These are phyloP conservation scores for Xylaria bambusicola DNA, from an alignment of 495 filamentous ascomycete species.

Conservation along the genomic window DNA sequence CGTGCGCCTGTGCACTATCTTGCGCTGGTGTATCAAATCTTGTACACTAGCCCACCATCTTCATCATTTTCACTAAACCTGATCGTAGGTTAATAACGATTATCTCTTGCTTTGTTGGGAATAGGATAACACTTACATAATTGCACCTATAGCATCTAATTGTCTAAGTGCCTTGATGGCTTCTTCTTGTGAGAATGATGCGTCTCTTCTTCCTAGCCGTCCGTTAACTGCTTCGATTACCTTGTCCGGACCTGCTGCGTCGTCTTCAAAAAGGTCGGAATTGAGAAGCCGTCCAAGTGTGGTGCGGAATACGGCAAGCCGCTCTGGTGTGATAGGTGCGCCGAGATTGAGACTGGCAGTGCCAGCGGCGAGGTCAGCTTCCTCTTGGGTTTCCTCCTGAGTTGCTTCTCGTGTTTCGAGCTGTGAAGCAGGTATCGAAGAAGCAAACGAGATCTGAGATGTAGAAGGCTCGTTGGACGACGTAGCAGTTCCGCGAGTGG, in stretches of 20 bases:
- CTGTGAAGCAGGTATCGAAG: conserved; percentile 48
- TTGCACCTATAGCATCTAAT: conserved; percentile 81
- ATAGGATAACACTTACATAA: conserved; percentile 73
- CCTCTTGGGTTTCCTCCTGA: conserved; percentile 37
- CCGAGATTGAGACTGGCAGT: conserved; percentile 42
- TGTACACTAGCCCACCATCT: conserved; percentile 47
- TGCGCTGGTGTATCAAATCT: no score
- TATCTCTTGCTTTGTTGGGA: background rate
- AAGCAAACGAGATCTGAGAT: conserved; percentile 49
- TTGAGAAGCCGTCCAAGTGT: conserved; percentile 80
- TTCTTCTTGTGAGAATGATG: conserved; percentile 68
- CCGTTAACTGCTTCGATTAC: conserved; percentile 80
- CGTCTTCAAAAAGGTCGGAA: conserved; percentile 74
- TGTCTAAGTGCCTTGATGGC: conserved; percentile 72
- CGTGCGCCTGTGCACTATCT: no score
- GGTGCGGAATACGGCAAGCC: conserved; percentile 73
- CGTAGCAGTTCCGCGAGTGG: conserved; percentile 32
- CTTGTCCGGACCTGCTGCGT: conserved; percentile 71
- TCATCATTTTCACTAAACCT: conserved; percentile 47
- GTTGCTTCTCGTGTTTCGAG: conserved; percentile 41
- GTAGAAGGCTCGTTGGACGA: conserved; percentile 31
- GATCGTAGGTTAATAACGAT: conserved; percentile 28
- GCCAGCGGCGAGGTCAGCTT: conserved; percentile 37
- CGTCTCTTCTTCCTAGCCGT: conserved; percentile 55
- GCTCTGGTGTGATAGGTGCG: conserved; percentile 58